Conservation (phyloP, 176 grass and related monocot species). For the Musa troglodytarum region DNA sequence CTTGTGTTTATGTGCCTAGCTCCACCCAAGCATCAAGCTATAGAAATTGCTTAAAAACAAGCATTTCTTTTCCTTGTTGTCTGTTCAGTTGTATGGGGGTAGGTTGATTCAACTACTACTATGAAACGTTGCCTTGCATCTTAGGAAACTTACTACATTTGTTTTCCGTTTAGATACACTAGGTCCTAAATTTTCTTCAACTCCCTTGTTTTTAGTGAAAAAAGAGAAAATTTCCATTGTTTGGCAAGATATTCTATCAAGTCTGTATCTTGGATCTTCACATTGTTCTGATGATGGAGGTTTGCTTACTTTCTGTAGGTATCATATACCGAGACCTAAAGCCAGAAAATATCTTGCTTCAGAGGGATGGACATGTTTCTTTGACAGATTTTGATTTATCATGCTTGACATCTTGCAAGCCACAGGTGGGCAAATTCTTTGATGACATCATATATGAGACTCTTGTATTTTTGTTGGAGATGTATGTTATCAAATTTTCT, state of each 20-base stretch:
- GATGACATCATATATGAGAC: not conserved
- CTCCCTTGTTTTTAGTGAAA: not conserved
- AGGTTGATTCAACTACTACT: too few species aligned
- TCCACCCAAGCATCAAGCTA: too few species aligned
- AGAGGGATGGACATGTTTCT: constrained; percentile 67
- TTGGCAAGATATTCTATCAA: not conserved
- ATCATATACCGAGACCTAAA: constrained; percentile 95
- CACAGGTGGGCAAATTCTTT: constrained; percentile 41
- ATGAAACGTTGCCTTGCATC: not conserved
- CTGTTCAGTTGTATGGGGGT: too few species aligned
- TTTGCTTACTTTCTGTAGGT: constrained; percentile 30
- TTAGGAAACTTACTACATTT: not conserved
- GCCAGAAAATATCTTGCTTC: constrained; percentile 90
- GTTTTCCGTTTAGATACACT: not conserved
- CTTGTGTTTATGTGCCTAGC: too few species aligned
- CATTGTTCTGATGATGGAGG: not conserved
- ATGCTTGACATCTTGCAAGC: constrained; percentile 69
- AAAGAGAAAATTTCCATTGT: not conserved
- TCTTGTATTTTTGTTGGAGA: not conserved
- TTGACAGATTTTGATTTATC: constrained; percentile 90
- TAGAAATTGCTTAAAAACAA: too few species aligned
- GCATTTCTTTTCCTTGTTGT: too few species aligned
- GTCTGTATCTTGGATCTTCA: not conserved
- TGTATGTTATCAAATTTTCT: too few species aligned
- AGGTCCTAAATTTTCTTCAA: not conserved